Evolutionary conservation across 1,284 basidiomycete species (phyloP).

Genomic region (Cryptococcus neoformans): DNA sequence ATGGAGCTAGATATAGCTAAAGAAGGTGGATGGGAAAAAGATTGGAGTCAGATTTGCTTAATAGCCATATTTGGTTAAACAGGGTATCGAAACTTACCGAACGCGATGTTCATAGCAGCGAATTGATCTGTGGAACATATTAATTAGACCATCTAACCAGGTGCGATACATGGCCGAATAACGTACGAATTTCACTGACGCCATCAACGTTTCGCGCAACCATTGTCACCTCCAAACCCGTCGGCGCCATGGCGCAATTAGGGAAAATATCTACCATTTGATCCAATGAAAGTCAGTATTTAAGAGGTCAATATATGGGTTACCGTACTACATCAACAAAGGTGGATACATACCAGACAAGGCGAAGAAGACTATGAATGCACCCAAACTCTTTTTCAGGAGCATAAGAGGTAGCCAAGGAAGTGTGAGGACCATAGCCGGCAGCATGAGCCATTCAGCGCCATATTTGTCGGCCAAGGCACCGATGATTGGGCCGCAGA

Average conservation of each 20-base stretch:
- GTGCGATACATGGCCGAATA: no score
- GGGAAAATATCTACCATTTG: conserved; percentile 14
- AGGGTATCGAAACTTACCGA: conserved; percentile 17
- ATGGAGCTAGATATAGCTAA: conserved; percentile 29
- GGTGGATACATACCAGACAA: conserved; percentile 9
- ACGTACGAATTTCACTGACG: conserved; percentile 36
- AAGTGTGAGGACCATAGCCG: conserved; percentile 56
- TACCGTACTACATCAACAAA: background rate
- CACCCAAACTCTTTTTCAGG: conserved; percentile 55
- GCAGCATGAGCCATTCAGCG: conserved; percentile 57
- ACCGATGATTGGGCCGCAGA: conserved; percentile 63
- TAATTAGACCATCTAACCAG: no score
- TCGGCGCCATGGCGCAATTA: conserved; percentile 21
- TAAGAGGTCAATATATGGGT: background rate
- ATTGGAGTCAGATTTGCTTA: background rate
- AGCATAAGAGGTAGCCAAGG: conserved; percentile 66
- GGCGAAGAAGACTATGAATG: conserved; percentile 55
- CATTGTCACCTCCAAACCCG: conserved; percentile 28
- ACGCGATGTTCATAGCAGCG: conserved; percentile 45
- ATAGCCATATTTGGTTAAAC: no score
- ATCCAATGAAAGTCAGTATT: background rate
- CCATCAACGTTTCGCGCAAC: conserved; percentile 27
- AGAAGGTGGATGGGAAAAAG: background rate
- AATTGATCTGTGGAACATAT: conserved; percentile 8
- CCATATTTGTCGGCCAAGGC: conserved; percentile 61